These are phyloP conservation scores for Porphyrellus sp. DNA, from an alignment of 1,284 basidiomycete genomes.

Conservation along the genomic window DNA sequence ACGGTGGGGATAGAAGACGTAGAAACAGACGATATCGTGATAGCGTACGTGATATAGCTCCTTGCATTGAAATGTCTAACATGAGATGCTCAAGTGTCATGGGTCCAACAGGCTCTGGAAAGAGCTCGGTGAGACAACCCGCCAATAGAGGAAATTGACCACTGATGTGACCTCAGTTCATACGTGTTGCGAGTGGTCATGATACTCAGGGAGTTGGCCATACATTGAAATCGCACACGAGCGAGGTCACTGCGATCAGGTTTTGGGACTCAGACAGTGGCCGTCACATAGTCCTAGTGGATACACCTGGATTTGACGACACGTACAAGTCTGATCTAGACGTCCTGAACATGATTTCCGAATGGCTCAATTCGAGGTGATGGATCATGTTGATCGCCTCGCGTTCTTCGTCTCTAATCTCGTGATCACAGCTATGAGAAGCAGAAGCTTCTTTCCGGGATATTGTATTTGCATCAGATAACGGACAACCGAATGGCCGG, in stretches of 20 bases:
- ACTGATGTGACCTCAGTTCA: conserved; percentile 22
- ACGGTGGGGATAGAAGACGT: background rate
- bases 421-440: conserved; percentile 32
- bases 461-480: conserved; percentile 51
- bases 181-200: conserved; percentile 19
- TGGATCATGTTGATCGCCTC: no score
- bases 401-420: background rate
- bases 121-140: conserved; percentile 20
- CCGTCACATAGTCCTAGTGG: conserved; percentile 16
- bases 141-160: no score
- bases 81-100: background rate
- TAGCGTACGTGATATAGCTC: background rate
- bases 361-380: conserved; percentile 25
- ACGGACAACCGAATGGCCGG: conserved; percentile 45
- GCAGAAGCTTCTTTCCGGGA: conserved; percentile 36
- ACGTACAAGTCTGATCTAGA: conserved; percentile 21
- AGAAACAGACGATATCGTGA: conserved; percentile 11
- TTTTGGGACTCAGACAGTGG: conserved; percentile 5
- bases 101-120: conserved; percentile 23
- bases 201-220: conserved; percentile 8
- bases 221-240: conserved; percentile 15
- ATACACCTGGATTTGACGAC: conserved; percentile 22
- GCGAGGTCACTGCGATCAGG: conserved; percentile 7
- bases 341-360: conserved; percentile 23
- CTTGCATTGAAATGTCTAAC: no score